These are phyloP conservation scores for Melastoma candidum DNA, from an alignment of 441 rosid genomes.

Conservation along the genomic window DNA sequence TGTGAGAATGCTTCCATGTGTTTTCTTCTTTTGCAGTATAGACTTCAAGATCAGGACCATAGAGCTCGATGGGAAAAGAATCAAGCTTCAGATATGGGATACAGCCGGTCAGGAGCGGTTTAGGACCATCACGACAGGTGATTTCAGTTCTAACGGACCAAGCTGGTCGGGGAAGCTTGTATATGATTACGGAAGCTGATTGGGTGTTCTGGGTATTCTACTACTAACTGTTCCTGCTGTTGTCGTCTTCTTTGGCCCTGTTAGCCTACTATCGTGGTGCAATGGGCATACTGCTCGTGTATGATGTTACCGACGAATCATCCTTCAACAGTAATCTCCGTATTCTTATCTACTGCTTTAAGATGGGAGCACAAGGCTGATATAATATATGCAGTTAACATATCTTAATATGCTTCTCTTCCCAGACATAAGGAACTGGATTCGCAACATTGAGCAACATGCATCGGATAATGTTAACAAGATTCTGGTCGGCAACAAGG, in stretches of 20 bases:
- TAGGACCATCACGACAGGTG: slow-evolving; percentile 72
- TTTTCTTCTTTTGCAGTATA: slow-evolving; percentile 29
- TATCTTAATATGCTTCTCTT: background rate
- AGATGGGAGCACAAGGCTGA: background rate
- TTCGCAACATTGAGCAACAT: slow-evolving; percentile 20
- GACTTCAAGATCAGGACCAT: slow-evolving; percentile 77
- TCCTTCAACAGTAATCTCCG: slow-evolving; percentile 49
- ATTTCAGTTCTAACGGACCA: too few relatives aligned
- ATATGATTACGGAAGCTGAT: slow-evolving; percentile 1
- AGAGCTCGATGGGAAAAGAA: slow-evolving; percentile 69
- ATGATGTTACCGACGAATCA: slow-evolving; percentile 69
- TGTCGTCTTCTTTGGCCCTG: background rate
- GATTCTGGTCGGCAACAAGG: slow-evolving; percentile 20
- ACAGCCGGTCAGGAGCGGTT: slow-evolving; percentile 82
- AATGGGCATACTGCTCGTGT: slow-evolving; percentile 71
- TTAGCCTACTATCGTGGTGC: slow-evolving; percentile 74
- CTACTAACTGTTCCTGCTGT: too few relatives aligned
- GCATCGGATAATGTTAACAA: slow-evolving; percentile 19
- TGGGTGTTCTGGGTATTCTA: too few relatives aligned
- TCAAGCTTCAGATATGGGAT: slow-evolving; percentile 78
- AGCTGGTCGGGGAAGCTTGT: slow-evolving; percentile 7
- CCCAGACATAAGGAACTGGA: slow-evolving; percentile 22
- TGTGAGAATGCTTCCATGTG: too few relatives aligned
- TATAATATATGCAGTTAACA: background rate
- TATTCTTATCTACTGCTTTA: slow-evolving; percentile 5